phyloP scores from a whole-genome alignment of 2,329 filamentous ascomycete species.

The Monilinia fructicola region DNA sequence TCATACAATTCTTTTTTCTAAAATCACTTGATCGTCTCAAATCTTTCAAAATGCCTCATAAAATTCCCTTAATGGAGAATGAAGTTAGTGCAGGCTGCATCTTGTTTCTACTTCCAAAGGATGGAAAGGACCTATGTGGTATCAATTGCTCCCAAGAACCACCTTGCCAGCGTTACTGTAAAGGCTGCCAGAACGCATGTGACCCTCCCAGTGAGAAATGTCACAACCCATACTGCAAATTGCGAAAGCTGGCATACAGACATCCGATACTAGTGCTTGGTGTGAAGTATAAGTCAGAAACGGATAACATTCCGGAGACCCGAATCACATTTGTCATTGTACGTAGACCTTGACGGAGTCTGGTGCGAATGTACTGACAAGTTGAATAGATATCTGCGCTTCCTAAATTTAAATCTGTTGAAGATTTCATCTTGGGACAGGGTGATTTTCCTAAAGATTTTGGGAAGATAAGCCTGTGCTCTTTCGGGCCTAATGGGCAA shows the following conservation, averaged over 20 bases:
- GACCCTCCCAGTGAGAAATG: no score
- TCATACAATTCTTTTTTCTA: no score
- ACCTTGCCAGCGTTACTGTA: background rate
- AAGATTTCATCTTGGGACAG: no score
- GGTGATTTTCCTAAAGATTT: no score
- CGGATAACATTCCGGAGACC: no score
- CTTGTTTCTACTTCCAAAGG: background rate
- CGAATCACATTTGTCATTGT: slow-evolving; percentile 7
- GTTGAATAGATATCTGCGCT: no score
- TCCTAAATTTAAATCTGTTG: no score
- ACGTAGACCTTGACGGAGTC: background rate
- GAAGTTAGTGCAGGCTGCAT: background rate
- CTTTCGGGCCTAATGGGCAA: background rate
- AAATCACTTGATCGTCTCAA: background rate
- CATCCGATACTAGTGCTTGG: slow-evolving; percentile 1
- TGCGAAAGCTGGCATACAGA: background rate
- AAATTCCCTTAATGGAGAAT: no score
- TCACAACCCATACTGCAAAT: background rate
- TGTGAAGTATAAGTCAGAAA: background rate
- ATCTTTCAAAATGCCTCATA: background rate
- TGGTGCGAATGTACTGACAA: no score
- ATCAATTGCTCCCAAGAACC: background rate
- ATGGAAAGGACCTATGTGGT: background rate
- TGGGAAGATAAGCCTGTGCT: background rate
- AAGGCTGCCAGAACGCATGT: background rate